phyloP scores from a whole-genome alignment of 2,329 filamentous ascomycete genomes.

The Aspergillus costaricaensis region DNA sequence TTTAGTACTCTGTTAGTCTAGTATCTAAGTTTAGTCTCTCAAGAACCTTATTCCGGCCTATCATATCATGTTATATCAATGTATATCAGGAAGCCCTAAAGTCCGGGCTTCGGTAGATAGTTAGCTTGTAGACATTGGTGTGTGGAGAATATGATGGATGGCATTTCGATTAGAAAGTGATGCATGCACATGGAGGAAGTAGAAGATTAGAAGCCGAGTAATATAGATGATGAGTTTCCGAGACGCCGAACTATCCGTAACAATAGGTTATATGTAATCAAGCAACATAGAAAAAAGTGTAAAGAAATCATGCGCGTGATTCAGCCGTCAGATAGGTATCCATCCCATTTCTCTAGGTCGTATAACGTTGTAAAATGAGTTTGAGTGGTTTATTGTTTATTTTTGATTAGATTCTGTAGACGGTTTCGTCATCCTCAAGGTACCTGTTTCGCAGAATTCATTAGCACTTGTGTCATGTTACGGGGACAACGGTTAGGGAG shows the following conservation, averaged over 20 bases:
- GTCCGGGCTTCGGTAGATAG: neutral
- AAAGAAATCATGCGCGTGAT: neutral
- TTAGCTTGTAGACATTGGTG: neutral
- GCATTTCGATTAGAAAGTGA: neutral
- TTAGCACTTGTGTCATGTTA: neutral
- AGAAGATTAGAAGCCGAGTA: neutral
- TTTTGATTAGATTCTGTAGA: conserved; percentile 65
- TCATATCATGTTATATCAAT: neutral
- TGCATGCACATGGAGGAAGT: too few species aligned
- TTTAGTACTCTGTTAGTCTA: too few species aligned
- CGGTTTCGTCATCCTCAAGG: conserved; percentile 58
- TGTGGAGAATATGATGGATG: too few species aligned
- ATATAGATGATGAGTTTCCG: conserved; percentile 1
- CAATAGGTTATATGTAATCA: neutral
- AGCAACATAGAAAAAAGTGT: neutral
- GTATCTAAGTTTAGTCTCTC: neutral
- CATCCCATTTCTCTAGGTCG: conserved; percentile 3
- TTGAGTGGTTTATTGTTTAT: neutral
- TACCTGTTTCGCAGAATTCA: conserved; percentile 35
- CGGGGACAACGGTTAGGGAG: conserved; percentile 35
- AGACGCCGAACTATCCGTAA: conserved; percentile 16
- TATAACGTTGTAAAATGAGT: neutral
- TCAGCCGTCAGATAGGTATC: neutral
- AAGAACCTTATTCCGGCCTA: neutral
- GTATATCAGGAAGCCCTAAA: neutral